Base-by-base conservation (phyloP, 805 yeast genomes). In the Saccharomyces paradoxus region DNA sequence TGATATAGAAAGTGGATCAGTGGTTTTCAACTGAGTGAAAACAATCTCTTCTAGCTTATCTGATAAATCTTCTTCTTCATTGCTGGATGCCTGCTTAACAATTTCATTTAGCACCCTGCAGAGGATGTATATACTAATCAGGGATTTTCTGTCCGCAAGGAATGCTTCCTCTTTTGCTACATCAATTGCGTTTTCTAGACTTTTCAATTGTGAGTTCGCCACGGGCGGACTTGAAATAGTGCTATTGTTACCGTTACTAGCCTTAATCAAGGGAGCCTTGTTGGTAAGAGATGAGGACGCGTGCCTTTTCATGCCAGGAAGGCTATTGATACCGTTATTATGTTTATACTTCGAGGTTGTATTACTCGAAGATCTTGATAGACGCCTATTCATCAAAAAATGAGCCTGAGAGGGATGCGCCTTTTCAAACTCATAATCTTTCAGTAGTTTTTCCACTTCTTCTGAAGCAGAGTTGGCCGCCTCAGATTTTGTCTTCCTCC, bases 401-500 rank as follows among this genome's bases (percentile, higher is more conserved):
- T 31, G 37, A 5, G 37, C 37, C 13, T 48, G 51, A 4, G 41
- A 21, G 14, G 50, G 55, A 29, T 27, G 54, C 10, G 29, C 46
- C 48, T 56, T 57, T 41, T 64, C 65, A 13, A 55, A 63, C 48
- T 70, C 74, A 46, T 71, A 68, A 14, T 71, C 74, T 58, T 66
- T 70, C 9, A 73, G 44, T 1, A 75, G 74, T 53, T 68, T 75
- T 51, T 80, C 83, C 14, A 78, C 75, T 46, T 77, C 78, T 21
- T 81, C 76, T 3, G 83, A 77, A 1, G 86, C 82, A 69, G 79
- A 74, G 29, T 81, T 80, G 1, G 96, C 89, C 2, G 87, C 84
- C 62, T 92, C 98, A 13, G 95, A 84, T 69, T 94, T 94, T 1
- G 92, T 82, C 67, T 92, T 89, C 56, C 98, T 79, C 99, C 99